Base-by-base conservation (phyloP, 1,139 yeast species). In the Hemisphaericaspora lyxosophila region DNA sequence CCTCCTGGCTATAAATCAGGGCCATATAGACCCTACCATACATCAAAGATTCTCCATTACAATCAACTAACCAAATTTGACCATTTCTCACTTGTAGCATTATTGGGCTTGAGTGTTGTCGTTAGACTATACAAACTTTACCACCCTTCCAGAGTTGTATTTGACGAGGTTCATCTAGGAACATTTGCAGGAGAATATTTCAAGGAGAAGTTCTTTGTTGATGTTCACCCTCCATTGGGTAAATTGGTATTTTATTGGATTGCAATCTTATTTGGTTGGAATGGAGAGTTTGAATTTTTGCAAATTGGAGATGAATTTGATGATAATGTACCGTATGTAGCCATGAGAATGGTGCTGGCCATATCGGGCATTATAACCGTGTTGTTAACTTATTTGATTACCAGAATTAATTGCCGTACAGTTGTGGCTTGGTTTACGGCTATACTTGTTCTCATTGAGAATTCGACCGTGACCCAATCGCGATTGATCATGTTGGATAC, bases 131-230 rank as follows among this genome's bases (percentile, higher is more conserved):
- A 75, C 53, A 74, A 75, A 43, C 60, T 92, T 34, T 72, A 78
- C 33, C 59, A 68, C 43, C 98, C 98, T 13, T 63, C 78, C 46
- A 76, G 86, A 30, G 96, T 92, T 34, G 97, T 92, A 24, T 92
- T 92, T 58, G 98, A 92, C 67, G 98, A 92, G 61, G 89, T 82
- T 35, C 89, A 83, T 57, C 63, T 70, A 35, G 67, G 68, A 6
- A 59, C 62, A 7, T 64, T 57, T 44, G 60, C 59, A 2, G 43
- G 54, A 41, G 71, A 75, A 42, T 87, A 85, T 62, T 60, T 70
- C 45, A 64, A 64, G 29, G 86, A 88, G n/a, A 68, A 73, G 31
- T 82, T 77, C 47, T 82, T 78, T 51, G 53, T 80, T 13, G 85
- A 78, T 46, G 67, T 72, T 2, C 78, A 81, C 39, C 89, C 90